Percentiles rank a stretch among this genome's conserved stretches.
phyloP scores from a whole-genome alignment of 176 grass and related monocot species.

The Thalia dealbata region DNA sequence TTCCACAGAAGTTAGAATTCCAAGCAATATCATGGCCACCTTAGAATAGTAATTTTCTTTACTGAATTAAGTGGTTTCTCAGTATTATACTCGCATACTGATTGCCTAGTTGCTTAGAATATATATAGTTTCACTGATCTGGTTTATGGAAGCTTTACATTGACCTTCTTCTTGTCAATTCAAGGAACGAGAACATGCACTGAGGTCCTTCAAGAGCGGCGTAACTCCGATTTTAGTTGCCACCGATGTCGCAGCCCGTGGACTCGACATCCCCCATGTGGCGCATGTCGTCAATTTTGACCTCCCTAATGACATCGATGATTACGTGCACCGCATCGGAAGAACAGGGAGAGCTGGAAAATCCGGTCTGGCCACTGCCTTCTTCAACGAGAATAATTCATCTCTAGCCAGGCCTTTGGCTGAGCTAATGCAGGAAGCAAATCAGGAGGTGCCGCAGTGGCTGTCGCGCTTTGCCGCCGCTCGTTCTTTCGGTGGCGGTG shows the following conservation, averaged over 20 bases:
- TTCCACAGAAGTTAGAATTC: too few relatives aligned
- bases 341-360: conserved; percentile 11
- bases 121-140: background rate
- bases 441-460: conserved; percentile 3
- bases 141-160: conserved; percentile 3
- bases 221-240: conserved; percentile 63
- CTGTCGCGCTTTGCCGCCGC: background rate
- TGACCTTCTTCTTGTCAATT: background rate
- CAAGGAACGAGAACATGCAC: conserved; percentile 74
- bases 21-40: too few relatives aligned
- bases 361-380: background rate
- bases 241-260: conserved; percentile 74
- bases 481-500: background rate
- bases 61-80: background rate
- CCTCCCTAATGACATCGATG: conserved; percentile 43
- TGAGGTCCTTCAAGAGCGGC: conserved; percentile 81
- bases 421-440: conserved; percentile 10
- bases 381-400: conserved; percentile 2
- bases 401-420: background rate
- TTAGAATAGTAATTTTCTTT: too few relatives aligned
- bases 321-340: conserved; percentile 9
- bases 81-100: background rate
- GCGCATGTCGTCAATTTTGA: conserved; percentile 91
- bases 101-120: background rate
- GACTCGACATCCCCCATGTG: conserved; percentile 85